Evolutionary conservation across 2,329 filamentous ascomycete genomes (phyloP).

Genomic region (Gaeumannomyces tritici): DNA sequence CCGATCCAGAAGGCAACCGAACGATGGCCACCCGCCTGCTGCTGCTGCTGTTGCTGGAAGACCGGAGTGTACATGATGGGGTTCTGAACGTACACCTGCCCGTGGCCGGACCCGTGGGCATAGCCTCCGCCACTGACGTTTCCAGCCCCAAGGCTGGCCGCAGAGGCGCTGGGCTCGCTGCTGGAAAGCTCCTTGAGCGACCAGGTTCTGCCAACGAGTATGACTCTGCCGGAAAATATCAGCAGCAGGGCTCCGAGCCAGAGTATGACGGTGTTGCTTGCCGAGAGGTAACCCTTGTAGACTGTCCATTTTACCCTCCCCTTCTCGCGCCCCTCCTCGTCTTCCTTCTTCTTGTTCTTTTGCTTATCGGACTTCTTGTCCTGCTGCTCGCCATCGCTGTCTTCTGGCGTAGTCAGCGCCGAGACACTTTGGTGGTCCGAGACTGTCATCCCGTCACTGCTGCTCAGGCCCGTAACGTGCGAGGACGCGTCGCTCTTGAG

Average conservation of each 20-base stretch:
- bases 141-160: constrained; percentile 3
- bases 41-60: constrained; percentile 2
- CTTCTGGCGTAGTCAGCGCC: background rate
- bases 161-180: constrained; percentile 11
- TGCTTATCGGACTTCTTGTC: background rate
- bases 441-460: background rate
- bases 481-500: background rate
- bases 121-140: constrained; percentile 4
- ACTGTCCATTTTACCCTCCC: constrained; percentile 23
- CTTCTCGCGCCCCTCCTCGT: constrained; percentile 19
- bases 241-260: constrained; percentile 18
- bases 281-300: constrained; percentile 21
- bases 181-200: constrained; percentile 23
- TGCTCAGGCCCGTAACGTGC: background rate
- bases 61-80: constrained; percentile 3
- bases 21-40: constrained; percentile 1
- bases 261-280: constrained; percentile 16
- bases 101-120: background rate
- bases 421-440: background rate
- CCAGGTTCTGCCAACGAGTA: constrained; percentile 19
- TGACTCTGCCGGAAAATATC: constrained; percentile 11
- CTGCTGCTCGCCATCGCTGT: constrained; percentile 5
- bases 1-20: constrained; percentile 17
- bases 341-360: constrained; percentile 7
- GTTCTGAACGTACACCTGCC: constrained; percentile 8